Conservation (phyloP, 345 rosid genomes). For the Nasturtium officinale region DNA sequence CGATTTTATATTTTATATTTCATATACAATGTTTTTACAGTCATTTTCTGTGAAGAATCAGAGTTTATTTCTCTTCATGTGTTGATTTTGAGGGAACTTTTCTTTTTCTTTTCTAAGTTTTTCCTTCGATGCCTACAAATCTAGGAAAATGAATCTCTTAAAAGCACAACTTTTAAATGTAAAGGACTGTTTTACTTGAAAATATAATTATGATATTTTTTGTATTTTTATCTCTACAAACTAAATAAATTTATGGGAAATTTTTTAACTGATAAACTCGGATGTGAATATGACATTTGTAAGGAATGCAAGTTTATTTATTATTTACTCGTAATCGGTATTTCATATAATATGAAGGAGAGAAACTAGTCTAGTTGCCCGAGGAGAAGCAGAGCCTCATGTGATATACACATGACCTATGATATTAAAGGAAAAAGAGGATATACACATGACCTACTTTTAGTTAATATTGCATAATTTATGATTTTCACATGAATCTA, state of each 20-base stretch:
- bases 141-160: not conserved
- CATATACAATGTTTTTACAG: not conserved
- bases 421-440: constrained; percentile 15
- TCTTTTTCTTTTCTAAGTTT: not conserved
- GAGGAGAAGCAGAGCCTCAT: constrained; percentile 37
- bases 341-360: constrained; percentile 13
- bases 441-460: constrained; percentile 30
- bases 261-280: not conserved
- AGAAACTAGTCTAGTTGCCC: constrained; percentile 16
- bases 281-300: not conserved
- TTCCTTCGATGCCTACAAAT: not conserved
- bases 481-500: constrained; percentile 34
- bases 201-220: not conserved
- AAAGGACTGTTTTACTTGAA: constrained; percentile 22
- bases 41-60: not conserved
- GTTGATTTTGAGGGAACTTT: constrained; percentile 22
- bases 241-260: not conserved
- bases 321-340: not conserved
- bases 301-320: not conserved
- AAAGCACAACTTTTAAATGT: constrained; percentile 21
- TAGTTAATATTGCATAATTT: constrained; percentile 17
- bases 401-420: constrained; percentile 39
- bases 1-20: not conserved
- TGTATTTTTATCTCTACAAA: not conserved
- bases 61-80: constrained; percentile 1